These are phyloP conservation scores for Coemansia sp. DNA, from an alignment of 192 early-diverging fungal genomes.

Conservation along the genomic window DNA sequence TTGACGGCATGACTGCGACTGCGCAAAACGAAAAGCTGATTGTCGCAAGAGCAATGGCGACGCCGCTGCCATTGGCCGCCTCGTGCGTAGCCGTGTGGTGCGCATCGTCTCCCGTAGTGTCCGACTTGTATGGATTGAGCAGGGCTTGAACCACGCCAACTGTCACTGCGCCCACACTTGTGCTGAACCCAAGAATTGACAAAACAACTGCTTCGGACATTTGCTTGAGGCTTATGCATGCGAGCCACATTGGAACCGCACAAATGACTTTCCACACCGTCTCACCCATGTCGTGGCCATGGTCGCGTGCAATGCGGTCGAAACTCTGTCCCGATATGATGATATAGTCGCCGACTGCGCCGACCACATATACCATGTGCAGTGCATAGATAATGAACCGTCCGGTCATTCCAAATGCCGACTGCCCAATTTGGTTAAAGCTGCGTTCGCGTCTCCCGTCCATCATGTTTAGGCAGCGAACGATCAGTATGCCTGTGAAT, in stretches of 20 bases:
- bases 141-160: constrained; percentile 65
- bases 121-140: constrained; percentile 18
- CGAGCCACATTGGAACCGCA: constrained; percentile 60
- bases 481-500: constrained; percentile 71
- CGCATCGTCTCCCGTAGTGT: constrained; percentile 6
- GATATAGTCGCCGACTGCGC: constrained; percentile 66
- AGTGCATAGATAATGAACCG: constrained; percentile 62
- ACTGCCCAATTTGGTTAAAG: constrained; percentile 66
- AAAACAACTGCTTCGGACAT: constrained; percentile 75
- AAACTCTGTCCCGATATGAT: constrained; percentile 73
- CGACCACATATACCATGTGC: constrained; percentile 64
- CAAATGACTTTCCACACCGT: constrained; percentile 65
- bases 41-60: constrained; percentile 70
- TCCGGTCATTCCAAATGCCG: constrained; percentile 66
- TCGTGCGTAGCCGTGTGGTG: constrained; percentile 34
- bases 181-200: constrained; percentile 67
- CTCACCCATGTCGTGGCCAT: constrained; percentile 42
- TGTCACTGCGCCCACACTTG: constrained; percentile 66
- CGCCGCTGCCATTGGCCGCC: constrained; percentile 54
- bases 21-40: constrained; percentile 79
- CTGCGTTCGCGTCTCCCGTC: constrained; percentile 53
- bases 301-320: constrained; percentile 51
- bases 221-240: constrained; percentile 71
- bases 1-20: constrained; percentile 76
- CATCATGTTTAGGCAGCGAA: constrained; percentile 67